phyloP scores from a whole-genome alignment of 2,329 filamentous ascomycete genomes.

The Endocalyx cinctus region DNA sequence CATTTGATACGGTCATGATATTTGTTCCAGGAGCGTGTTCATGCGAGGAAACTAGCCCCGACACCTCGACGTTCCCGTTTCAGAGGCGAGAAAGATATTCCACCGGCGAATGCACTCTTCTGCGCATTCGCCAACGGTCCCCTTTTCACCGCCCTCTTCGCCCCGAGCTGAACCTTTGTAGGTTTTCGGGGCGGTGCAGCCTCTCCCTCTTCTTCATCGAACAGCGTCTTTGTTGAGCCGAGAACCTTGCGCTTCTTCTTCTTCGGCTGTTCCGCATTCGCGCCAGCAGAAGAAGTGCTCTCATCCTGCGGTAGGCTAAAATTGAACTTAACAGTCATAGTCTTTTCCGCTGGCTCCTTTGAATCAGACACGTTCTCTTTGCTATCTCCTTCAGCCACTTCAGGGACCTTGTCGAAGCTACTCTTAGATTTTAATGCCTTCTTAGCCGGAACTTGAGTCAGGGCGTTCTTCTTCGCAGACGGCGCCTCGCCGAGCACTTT shows the following conservation, averaged over 20 bases:
- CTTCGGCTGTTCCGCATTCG: conserved; percentile 35
- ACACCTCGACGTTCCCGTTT: conserved; percentile 65
- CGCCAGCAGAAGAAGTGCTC: conserved; percentile 14
- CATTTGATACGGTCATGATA: conserved; percentile 5
- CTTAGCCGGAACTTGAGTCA: conserved; percentile 21
- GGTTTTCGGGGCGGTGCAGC: conserved; percentile 24
- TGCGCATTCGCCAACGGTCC: conserved; percentile 35
- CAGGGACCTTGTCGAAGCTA: conserved; percentile 24
- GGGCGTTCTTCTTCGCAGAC: conserved; percentile 41
- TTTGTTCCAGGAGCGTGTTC: conserved; percentile 12
- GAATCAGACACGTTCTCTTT: conserved; percentile 9
- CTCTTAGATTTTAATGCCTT: conserved; percentile 30
- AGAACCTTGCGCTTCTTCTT: conserved; percentile 73
- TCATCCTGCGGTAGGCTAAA: conserved; percentile 21
- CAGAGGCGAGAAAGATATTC: conserved; percentile 62
- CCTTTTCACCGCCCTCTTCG: conserved; percentile 24
- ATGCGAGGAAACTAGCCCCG: conserved; percentile 56
- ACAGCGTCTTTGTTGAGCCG: conserved; percentile 61
- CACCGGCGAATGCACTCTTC: conserved; percentile 44
- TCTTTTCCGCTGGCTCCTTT: conserved; percentile 19
- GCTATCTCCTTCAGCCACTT: conserved; percentile 26
- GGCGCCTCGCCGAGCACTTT: conserved; percentile 42
- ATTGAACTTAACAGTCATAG: conserved; percentile 28
- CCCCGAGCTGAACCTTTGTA: conserved; percentile 20
- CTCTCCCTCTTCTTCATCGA: conserved; percentile 62